Conservation (phyloP, 805 yeast species). For the Hanseniaspora osmophila region DNA sequence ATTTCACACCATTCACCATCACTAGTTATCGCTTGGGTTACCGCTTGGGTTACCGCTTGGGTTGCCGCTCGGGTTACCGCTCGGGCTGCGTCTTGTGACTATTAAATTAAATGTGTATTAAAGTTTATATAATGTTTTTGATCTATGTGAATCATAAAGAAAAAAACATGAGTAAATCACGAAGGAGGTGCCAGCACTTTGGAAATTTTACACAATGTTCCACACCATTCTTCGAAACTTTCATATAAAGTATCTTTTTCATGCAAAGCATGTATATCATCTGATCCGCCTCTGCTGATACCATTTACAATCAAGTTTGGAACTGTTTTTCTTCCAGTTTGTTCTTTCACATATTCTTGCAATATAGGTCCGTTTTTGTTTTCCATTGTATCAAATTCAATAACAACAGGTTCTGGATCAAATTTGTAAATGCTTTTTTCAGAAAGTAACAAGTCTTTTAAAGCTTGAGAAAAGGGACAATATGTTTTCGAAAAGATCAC, state of each 20-base stretch:
- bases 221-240: neutral
- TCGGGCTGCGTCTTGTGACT: too few relatives aligned
- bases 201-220: neutral
- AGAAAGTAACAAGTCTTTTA: slow-evolving; percentile 45
- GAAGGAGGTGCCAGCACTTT: neutral
- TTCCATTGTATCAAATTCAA: slow-evolving; percentile 71
- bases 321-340: slow-evolving; percentile 74
- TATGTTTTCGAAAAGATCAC: slow-evolving; percentile 38
- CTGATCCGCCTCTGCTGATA: slow-evolving; percentile 75
- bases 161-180: too few relatives aligned
- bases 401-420: slow-evolving; percentile 55
- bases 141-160: too few relatives aligned
- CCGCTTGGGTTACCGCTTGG: too few relatives aligned
- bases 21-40: too few relatives aligned
- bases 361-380: slow-evolving; percentile 54
- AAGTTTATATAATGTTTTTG: too few relatives aligned
- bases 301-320: slow-evolving; percentile 77
- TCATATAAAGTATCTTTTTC: neutral
- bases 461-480: slow-evolving; percentile 65
- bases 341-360: slow-evolving; percentile 53
- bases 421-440: slow-evolving; percentile 43
- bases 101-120: too few relatives aligned
- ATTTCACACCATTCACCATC: too few relatives aligned
- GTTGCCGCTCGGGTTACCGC: too few relatives aligned
- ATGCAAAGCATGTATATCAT: slow-evolving; percentile 50